Evolutionary conservation across 2,329 filamentous ascomycete species (phyloP).

Genomic region (Lecanosticta acicola): DNA sequence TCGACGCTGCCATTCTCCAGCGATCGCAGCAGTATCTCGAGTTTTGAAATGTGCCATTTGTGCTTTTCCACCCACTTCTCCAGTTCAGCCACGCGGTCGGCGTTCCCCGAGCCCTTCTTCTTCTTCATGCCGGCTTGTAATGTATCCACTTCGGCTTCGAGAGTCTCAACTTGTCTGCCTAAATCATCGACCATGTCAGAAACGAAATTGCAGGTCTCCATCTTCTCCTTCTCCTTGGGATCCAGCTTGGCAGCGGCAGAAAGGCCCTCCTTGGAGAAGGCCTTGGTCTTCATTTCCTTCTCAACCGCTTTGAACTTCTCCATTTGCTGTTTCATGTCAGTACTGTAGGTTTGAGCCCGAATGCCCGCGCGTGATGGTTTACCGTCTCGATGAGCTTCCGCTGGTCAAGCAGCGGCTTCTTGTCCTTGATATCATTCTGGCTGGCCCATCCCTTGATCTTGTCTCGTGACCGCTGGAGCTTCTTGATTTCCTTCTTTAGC

Average conservation of each 20-base stretch:
- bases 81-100: slow-evolving; percentile 81
- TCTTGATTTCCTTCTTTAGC: slow-evolving; percentile 99
- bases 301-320: slow-evolving; percentile 99
- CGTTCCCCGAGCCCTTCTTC: slow-evolving; percentile 78
- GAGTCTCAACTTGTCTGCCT: slow-evolving; percentile 83
- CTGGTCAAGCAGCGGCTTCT: slow-evolving; percentile 88
- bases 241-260: slow-evolving; percentile 88
- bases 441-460: slow-evolving; percentile 99
- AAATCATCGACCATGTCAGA: slow-evolving; percentile 84
- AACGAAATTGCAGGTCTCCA: slow-evolving; percentile 81
- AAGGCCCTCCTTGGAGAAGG: slow-evolving; percentile 95
- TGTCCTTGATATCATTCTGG: slow-evolving; percentile 99
- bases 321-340: slow-evolving; percentile 66
- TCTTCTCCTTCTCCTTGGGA: slow-evolving; percentile 94
- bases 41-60: slow-evolving; percentile 91
- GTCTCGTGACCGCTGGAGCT: slow-evolving; percentile 91
- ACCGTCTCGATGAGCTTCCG: slow-evolving; percentile 97
- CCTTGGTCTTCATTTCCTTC: slow-evolving; percentile 99
- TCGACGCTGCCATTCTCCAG: slow-evolving; percentile 92
- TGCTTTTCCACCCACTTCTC: slow-evolving; percentile 80
- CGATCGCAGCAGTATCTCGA: slow-evolving; percentile 83
- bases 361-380: slow-evolving; percentile 30
- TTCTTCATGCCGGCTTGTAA: slow-evolving; percentile 90
- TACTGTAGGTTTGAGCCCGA: slow-evolving; percentile 6
- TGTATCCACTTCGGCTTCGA: slow-evolving; percentile 83